Evolutionary conservation across 805 yeast genomes (phyloP).

Genomic region (Scheffersomyces amazonensis): DNA sequence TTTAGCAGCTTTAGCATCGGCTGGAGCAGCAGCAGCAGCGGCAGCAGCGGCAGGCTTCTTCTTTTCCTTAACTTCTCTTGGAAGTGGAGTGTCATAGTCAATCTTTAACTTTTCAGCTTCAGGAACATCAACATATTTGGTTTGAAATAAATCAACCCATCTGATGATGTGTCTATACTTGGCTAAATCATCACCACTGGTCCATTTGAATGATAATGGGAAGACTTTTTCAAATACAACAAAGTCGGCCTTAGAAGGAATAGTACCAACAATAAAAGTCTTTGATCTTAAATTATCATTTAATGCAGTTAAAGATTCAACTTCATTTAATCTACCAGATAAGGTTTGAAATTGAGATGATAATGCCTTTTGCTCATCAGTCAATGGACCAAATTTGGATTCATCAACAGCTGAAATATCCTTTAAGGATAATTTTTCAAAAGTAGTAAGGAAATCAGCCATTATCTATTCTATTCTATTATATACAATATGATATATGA

Average conservation of each 20-base stretch:
- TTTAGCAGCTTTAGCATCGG: constrained; percentile 1
- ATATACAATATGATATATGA: no score
- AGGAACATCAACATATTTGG: constrained; percentile 51
- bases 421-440: constrained; percentile 27
- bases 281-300: constrained; percentile 66
- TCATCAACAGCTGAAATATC: constrained; percentile 17
- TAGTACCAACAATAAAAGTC: constrained; percentile 69
- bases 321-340: constrained; percentile 53
- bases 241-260: constrained; percentile 69
- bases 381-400: constrained; percentile 25
- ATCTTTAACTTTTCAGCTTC: constrained; percentile 52
- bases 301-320: constrained; percentile 44
- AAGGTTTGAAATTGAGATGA: constrained; percentile 78
- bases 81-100: constrained; percentile 60
- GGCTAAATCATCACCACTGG: constrained; percentile 52
- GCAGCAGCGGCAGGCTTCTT: constrained; percentile 48
- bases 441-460: constrained; percentile 27
- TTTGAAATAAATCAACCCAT: constrained; percentile 90
- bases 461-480: no score
- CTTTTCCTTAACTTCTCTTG: constrained; percentile 74
- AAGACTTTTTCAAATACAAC: constrained; percentile 63
- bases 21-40: constrained; percentile 8
- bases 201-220: constrained; percentile 58
- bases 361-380: constrained; percentile 60
- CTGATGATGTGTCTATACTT: constrained; percentile 80